Conservation (phyloP, 192 early-diverging fungal species). For the Kickxella alabastrina region DNA sequence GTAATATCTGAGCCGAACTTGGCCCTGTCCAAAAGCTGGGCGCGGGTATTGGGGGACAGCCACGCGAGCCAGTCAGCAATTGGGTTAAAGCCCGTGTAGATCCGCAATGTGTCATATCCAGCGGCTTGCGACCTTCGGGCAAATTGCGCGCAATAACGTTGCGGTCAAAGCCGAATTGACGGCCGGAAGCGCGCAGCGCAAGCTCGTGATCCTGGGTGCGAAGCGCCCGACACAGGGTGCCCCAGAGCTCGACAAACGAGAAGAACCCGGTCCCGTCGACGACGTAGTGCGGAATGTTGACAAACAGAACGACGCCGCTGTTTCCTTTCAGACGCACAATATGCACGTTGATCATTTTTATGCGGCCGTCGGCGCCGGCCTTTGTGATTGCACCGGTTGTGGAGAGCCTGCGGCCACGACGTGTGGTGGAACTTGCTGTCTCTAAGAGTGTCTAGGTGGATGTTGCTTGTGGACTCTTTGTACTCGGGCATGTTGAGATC, state of each 20-base stretch:
- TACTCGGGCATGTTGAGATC: constrained; percentile 48
- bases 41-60: constrained; percentile 39
- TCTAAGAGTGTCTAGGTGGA: constrained; percentile 12
- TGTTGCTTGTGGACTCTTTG: constrained; percentile 18
- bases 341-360: constrained; percentile 27
- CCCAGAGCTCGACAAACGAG: constrained; percentile 43
- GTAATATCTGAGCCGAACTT: constrained; percentile 20
- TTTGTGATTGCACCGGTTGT: constrained; percentile 27
- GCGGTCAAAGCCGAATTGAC: constrained; percentile 34
- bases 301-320: constrained; percentile 36
- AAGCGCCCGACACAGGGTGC: constrained; percentile 13
- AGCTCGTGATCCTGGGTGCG: constrained; percentile 1
- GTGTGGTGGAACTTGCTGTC: constrained; percentile 34
- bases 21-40: constrained; percentile 22
- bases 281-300: constrained; percentile 42
- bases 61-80: constrained; percentile 44
- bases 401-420: constrained; percentile 32
- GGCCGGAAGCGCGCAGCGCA: neutral
- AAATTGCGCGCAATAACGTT: constrained; percentile 21
- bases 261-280: constrained; percentile 45
- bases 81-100: constrained; percentile 26
- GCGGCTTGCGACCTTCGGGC: constrained; percentile 21
- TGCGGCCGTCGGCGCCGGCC: constrained; percentile 15
- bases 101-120: constrained; percentile 13
- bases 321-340: constrained; percentile 28